Evolutionary conservation across 2,329 filamentous ascomycete genomes (phyloP).

Genomic region (Aspergillus terreus): DNA sequence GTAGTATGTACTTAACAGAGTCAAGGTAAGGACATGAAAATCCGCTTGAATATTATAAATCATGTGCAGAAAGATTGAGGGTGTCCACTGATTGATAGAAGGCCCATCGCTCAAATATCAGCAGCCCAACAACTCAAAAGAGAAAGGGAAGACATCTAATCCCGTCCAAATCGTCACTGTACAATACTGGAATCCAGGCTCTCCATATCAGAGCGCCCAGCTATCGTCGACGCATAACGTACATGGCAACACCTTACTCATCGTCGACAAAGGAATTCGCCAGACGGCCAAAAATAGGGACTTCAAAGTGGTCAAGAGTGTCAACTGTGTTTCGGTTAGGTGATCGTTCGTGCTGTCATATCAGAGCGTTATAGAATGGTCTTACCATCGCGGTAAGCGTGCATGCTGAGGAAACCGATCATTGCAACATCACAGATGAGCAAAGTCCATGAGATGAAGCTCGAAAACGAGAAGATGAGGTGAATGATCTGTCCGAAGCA

Average conservation of each 20-base stretch:
- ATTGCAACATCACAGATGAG: conserved; percentile 71
- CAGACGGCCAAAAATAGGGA: conserved; percentile 79
- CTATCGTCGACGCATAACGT: neutral
- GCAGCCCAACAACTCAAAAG: too few relatives aligned
- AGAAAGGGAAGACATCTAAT: too few relatives aligned
- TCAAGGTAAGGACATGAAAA: too few relatives aligned
- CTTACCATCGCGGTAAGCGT: conserved; percentile 80
- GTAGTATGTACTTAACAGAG: too few relatives aligned
- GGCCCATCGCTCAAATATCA: too few relatives aligned
- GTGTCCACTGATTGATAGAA: too few relatives aligned
- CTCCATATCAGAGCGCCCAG: neutral
- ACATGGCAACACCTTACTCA: conserved; percentile 49
- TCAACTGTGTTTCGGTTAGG: conserved; percentile 47
- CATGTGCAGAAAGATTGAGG: too few relatives aligned
- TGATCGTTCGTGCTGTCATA: neutral
- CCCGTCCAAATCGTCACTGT: neutral
- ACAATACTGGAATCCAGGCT: neutral
- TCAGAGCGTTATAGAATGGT: neutral
- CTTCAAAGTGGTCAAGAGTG: conserved; percentile 67
- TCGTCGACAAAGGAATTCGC: conserved; percentile 90
- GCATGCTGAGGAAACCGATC: conserved; percentile 71
- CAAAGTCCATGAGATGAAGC: conserved; percentile 77
- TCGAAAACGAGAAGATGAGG: conserved; percentile 80
- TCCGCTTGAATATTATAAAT: too few relatives aligned
- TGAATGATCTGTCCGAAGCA: conserved; percentile 65